Evolutionary conservation across 2,329 filamentous ascomycete species (phyloP), one percentile per base, ranked within the genome.

Genomic region (Cercospora beticola): DNA sequence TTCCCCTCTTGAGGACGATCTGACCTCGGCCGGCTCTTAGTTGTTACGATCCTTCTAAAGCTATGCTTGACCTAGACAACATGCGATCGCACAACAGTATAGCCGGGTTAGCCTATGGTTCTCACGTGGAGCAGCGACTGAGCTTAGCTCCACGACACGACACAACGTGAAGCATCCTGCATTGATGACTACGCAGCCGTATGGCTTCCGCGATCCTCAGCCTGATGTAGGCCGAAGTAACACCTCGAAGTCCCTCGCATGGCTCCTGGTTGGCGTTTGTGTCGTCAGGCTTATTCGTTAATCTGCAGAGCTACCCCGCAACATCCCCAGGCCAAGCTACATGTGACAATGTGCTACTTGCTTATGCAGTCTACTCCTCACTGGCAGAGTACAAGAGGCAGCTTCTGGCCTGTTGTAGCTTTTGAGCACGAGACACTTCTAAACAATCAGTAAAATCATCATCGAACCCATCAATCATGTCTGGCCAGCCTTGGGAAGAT

Each of bases 401-500:
- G 62, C 54, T 46, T 36, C 28, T 52, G 46, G 14, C 59, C 56
- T 40, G n/a, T 66, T 61, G 30, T 36, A 46, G 67, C 43, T 56
- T 21, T 12, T 31, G 63, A 66, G 64, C 67, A 66, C 64, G 60
- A 65, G 60, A 64, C 63, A 23, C 43, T 21, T 60, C 36, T n/a
- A 6, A 10, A 7, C n/a, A 36, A 18, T 65, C 54, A 28, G 8
- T 8, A 46, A 28, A 21, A 59, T 10, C 23, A 26, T 9, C 10
- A 58, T 58, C 18, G 2, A 26, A 36, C 62, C 23, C 40, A 62
- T 52, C 54, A 60, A 40, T 46, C 6, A 72, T 72, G 68, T 70
- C 70, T 28, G 65, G 56, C 52, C 30, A 52, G 28, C 54, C 70
- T 18, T 78, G 77, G 76, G 58, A 70, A 67, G 77, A 78, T 68